Evolutionary conservation across 2,329 filamentous ascomycete genomes (phyloP), one percentile per base, ranked within the genome.

Genomic region (Aspergillus udagawae): DNA sequence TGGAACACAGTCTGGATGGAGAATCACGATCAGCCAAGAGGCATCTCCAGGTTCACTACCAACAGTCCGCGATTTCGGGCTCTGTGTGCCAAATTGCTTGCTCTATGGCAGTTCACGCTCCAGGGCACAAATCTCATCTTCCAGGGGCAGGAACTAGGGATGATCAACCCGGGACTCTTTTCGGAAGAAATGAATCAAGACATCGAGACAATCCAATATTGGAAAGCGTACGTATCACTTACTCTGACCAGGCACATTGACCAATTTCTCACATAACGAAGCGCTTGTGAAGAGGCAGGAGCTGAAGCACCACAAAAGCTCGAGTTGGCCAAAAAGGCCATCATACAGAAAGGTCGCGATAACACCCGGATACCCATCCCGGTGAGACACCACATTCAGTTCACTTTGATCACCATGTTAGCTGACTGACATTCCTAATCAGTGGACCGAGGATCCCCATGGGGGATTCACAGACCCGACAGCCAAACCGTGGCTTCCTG

Each of bases 1-100:
- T 86, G 84, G 84, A 85, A 83, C 61, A 82, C 83, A 0, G 69
- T 84, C 20, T 86, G 83, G 65, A 75, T 84, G 21, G 84, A 86
- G 67, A 86, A 85, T 67, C 84, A 87, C 70, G 84, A 86, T 65
- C 82, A 85, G 63, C 77, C 80, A 3, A 80, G 62, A 20, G 55
- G 53, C 1, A 59, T 65, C 14, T 60, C 57, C 3, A 55, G 63
- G 9, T 62, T 61, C 28, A 75, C 74, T 10, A 73, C 75, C 45
- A 79, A 81, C 55, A 70, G 70, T 20, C 77, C 77, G 6, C 49
- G 57, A 29, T 59, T 59, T 42, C 56, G 63, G 12, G 52, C 35
- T 3, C 35, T 54, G 14, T 60, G 60, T 9, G 63, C 62, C 3
- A 65, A 64, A 32, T 35, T 64, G 38, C 54, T 65, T 1, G 58